These are phyloP conservation scores for Arthrobotrys megalospora DNA, from an alignment of 2,329 filamentous ascomycete species.

Conservation along the genomic window DNA sequence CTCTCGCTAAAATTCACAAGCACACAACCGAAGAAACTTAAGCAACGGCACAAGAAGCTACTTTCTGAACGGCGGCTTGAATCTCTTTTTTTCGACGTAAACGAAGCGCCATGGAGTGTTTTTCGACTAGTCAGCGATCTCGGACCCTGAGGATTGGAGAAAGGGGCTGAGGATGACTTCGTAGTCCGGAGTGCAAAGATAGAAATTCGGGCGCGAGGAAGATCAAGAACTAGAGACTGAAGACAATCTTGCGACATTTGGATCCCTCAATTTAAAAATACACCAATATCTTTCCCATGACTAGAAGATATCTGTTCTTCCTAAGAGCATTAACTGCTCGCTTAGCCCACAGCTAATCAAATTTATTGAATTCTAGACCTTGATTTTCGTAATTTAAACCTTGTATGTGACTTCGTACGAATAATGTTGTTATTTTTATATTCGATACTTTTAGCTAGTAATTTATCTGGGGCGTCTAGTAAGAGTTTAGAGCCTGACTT, in stretches of 20 bases:
- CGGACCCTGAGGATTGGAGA: not conserved
- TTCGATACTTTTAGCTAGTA: too few relatives aligned
- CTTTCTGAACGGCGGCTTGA: not conserved
- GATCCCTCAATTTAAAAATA: not conserved
- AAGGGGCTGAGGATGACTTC: not conserved
- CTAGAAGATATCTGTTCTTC: not conserved
- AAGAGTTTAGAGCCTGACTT: too few relatives aligned
- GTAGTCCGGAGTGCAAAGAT: not conserved
- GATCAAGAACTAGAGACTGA: not conserved
- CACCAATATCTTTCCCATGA: not conserved
- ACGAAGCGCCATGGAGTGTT: not conserved
- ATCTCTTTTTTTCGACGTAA: not conserved
- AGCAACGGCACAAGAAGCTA: not conserved
- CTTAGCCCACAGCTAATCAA: not conserved
- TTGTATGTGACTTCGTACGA: not conserved
- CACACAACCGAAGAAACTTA: not conserved
- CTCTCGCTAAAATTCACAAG: not conserved
- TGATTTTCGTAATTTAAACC: not conserved
- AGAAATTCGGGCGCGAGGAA: not conserved
- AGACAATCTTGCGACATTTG: not conserved
- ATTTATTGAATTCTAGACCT: not conserved
- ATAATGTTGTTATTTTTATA: not conserved
- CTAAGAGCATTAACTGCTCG: not conserved
- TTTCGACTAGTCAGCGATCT: not conserved
- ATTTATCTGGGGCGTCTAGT: too few relatives aligned